phyloP scores from a whole-genome alignment of 345 rosid genomes.

The Arabidopsis arenosa region DNA sequence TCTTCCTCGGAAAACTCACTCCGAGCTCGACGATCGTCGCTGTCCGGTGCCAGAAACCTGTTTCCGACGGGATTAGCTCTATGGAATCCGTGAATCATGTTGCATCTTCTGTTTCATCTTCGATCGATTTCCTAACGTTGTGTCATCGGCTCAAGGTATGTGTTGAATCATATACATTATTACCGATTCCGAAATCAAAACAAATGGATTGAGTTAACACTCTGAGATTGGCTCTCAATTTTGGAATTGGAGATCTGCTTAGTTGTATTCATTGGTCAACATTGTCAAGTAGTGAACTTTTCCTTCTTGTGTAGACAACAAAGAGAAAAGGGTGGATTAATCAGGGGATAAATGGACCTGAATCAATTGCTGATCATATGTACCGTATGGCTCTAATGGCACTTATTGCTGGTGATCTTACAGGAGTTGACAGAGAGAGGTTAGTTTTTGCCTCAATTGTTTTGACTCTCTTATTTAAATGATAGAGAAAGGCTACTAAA shows the following conservation, averaged over 20 bases:
- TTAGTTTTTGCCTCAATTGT: slow-evolving; percentile 10
- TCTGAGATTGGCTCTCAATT: slow-evolving; percentile 4
- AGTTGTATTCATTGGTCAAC: neutral
- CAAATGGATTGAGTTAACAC: neutral
- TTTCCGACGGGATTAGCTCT: slow-evolving; percentile 46
- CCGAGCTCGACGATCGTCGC: slow-evolving; percentile 49
- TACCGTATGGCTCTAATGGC: slow-evolving; percentile 95
- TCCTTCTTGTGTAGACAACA: slow-evolving; percentile 59
- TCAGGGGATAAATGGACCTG: slow-evolving; percentile 80
- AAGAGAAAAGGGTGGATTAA: slow-evolving; percentile 96
- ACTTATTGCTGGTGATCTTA: slow-evolving; percentile 73
- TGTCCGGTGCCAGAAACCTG: slow-evolving; percentile 53
- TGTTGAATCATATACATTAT: neutral
- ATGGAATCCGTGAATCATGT: slow-evolving; percentile 41
- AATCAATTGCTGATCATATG: slow-evolving; percentile 96
- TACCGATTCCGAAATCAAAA: neutral
- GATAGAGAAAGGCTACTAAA: neutral
- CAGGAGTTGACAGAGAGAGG: slow-evolving; percentile 78
- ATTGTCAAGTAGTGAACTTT: slow-evolving; percentile 21
- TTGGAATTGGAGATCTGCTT: neutral
- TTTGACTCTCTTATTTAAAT: neutral
- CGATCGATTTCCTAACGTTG: slow-evolving; percentile 85
- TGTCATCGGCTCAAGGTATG: slow-evolving; percentile 86
- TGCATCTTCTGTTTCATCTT: slow-evolving; percentile 57
- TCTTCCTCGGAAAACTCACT: slow-evolving; percentile 43